Evolutionary conservation across 164 flowering plant genomes (phyloP), one percentile per base, ranked within the genome.

Genomic region (Tinospora cordifolia): DNA sequence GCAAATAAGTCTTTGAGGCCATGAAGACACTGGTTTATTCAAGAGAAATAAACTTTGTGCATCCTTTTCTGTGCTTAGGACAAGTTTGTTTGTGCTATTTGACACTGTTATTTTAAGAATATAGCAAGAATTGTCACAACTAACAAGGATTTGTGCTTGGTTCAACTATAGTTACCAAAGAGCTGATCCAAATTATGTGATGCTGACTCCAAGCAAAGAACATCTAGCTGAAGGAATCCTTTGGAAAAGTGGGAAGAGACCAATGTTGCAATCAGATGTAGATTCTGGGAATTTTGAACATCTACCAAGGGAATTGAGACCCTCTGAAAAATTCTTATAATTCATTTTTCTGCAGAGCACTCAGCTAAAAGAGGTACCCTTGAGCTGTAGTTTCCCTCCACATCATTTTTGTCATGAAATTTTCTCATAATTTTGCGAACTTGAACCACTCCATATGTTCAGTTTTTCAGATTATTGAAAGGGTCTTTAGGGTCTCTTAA

Each of bases 121-220:
- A 19, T 1, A n/a, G 21, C 6, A 54, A 22, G 36, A 12, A 17
- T 26, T 51, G 34, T 8, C 24, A 24, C 51, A 41, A 62, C 46
- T 62, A 26, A 19, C 6, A 59, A 60, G 0, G 8, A 25, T 44
- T 62, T 25, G 59, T 51, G 9, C 24, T 10, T 47, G 6, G 30
- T 71, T 65, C 19, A 46, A 71, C 41, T 79, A 81, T 84, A 90
- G 98, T 72, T 93, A 90, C 63, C 84, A 89, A 81, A 82, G 97
- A 82, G 97, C 98, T 47, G 97, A 90, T 79, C 95, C 97, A 54
- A 93, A 93, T 74, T 93, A 83, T 73, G 87, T 90, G 9, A 89
- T 90, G 98, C 77, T 93, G 82, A 93, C 97, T 17, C 95, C 98
- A 34, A 90, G 59, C 82, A 93, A 88, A 79, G 98, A 89, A 82